Conservation (phyloP, 2,329 filamentous ascomycete genomes). For the Aspergillus fructus region DNA sequence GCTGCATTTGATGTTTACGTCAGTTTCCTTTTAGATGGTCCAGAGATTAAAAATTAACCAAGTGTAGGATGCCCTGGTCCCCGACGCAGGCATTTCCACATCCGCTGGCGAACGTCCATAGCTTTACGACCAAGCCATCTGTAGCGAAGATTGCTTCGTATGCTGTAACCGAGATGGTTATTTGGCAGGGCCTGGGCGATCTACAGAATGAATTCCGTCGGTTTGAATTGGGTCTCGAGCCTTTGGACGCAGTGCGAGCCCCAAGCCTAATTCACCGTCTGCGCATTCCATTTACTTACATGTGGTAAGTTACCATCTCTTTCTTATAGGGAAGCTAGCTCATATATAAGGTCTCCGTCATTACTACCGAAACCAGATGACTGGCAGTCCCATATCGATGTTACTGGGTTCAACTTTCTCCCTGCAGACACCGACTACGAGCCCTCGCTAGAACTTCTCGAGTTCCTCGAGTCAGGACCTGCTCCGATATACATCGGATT, state of each 20-base stretch:
- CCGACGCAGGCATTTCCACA: slow-evolving; percentile 81
- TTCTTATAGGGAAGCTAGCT: neutral
- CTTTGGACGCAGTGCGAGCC: slow-evolving; percentile 75
- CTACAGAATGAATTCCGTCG: slow-evolving; percentile 55
- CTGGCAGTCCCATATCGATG: slow-evolving; percentile 52
- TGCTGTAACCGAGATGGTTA: slow-evolving; percentile 79
- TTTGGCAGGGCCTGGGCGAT: slow-evolving; percentile 85
- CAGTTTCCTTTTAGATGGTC: slow-evolving; percentile 33
- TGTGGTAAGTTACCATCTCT: slow-evolving; percentile 54
- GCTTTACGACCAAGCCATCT: slow-evolving; percentile 67
- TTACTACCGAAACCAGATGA: slow-evolving; percentile 74
- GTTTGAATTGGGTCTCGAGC: slow-evolving; percentile 69
- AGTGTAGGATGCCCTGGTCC: slow-evolving; percentile 74
- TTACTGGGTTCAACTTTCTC: too few species aligned
- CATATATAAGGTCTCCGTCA: slow-evolving; percentile 58
- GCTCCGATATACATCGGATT: too few species aligned
- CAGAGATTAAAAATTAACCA: neutral
- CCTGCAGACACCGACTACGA: too few species aligned
- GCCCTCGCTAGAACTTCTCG: too few species aligned
- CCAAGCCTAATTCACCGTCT: slow-evolving; percentile 74
- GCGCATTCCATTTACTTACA: slow-evolving; percentile 80
- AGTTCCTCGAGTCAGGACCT: too few species aligned
- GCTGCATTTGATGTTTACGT: slow-evolving; percentile 82
- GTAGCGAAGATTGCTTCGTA: slow-evolving; percentile 79
- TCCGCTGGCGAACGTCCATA: slow-evolving; percentile 76